phyloP scores from a whole-genome alignment of 768 basidiomycete genomes.

The Gloeopeniophorella convolvens region DNA sequence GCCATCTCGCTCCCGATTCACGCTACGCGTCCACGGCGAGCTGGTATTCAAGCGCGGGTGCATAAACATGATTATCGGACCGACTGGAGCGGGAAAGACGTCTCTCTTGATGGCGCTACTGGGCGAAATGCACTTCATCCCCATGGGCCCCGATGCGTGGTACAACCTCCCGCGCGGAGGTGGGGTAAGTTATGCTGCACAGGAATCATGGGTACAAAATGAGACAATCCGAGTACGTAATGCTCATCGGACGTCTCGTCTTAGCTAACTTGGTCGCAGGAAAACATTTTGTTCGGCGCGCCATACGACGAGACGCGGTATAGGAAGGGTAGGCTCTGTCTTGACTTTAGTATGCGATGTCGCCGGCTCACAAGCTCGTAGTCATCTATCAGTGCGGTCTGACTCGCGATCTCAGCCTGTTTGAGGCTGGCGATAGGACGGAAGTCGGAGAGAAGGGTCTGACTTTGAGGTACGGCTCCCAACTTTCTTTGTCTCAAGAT shows the following conservation, averaged over 20 bases:
- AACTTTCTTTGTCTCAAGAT: no score
- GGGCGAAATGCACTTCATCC: constrained; percentile 63
- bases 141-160: constrained; percentile 47
- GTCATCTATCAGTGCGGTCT: constrained; percentile 21
- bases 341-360: no score
- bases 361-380: not conserved
- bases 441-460: constrained; percentile 58
- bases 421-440: constrained; percentile 44
- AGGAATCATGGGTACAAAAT: constrained; percentile 83
- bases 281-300: constrained; percentile 50
- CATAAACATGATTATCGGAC: constrained; percentile 55
- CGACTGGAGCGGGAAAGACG: constrained; percentile 56
- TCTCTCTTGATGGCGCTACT: constrained; percentile 60
- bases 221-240: constrained; percentile 56
- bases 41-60: constrained; percentile 45
- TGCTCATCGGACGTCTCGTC: not conserved
- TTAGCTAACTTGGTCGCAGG: constrained; percentile 21
- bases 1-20: constrained; percentile 41
- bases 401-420: constrained; percentile 39
- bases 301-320: constrained; percentile 40
- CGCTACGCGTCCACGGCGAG: constrained; percentile 46
- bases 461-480: constrained; percentile 29
- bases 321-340: constrained; percentile 28
- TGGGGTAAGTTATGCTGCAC: constrained; percentile 75
- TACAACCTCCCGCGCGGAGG: constrained; percentile 60